Evolutionary conservation across 345 rosid species (phyloP).

Genomic region (Brassica incana): DNA sequence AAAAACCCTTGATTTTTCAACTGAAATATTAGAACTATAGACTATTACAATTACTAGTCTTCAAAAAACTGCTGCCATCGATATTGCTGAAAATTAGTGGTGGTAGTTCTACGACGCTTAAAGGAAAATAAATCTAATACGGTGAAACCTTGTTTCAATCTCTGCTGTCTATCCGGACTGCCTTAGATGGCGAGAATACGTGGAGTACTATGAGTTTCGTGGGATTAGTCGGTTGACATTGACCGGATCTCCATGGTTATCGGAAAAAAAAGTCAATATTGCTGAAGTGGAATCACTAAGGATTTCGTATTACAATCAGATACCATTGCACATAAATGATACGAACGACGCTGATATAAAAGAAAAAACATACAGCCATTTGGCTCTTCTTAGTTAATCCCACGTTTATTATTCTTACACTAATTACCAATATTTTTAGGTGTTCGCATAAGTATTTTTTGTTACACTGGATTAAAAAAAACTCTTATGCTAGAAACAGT

Average conservation of each 20-base stretch:
- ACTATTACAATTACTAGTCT: background rate
- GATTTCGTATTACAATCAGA: background rate
- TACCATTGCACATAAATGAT: background rate
- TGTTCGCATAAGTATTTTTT: background rate
- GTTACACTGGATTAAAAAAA: no score
- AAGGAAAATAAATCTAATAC: no score
- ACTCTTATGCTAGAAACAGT: background rate
- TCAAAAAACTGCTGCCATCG: background rate
- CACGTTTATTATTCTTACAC: background rate
- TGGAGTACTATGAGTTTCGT: no score
- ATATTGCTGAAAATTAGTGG: no score
- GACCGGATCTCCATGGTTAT: no score
- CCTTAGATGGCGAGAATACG: no score
- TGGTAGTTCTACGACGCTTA: no score
- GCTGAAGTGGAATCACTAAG: slow-evolving; percentile 2
- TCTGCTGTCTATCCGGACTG: no score
- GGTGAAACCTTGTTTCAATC: no score
- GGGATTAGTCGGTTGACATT: no score
- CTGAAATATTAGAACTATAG: background rate
- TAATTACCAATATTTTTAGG: background rate
- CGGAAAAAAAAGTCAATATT: background rate
- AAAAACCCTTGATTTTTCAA: background rate
- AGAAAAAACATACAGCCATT: background rate
- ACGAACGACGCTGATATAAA: background rate
- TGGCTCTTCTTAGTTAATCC: background rate